These are phyloP conservation scores for Trifolium fragiferum DNA, from an alignment of 306 rosid genomes.

Conservation along the genomic window DNA sequence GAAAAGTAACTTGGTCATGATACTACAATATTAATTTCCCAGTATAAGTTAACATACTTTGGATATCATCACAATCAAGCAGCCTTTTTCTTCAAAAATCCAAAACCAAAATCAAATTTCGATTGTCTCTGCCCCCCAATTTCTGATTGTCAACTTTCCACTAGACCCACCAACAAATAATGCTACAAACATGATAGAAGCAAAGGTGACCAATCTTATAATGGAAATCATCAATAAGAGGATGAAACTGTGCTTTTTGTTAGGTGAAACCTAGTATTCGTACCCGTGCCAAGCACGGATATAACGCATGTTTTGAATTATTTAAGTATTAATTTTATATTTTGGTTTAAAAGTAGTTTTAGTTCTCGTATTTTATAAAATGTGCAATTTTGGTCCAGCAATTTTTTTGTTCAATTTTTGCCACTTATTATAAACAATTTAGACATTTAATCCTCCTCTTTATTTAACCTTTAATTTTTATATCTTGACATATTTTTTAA, in stretches of 20 bases:
- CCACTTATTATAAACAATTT: too few relatives aligned
- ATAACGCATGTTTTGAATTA: too few relatives aligned
- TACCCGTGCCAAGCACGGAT: too few relatives aligned
- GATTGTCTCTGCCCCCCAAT: slow-evolving; percentile 51
- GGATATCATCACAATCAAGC: slow-evolving; percentile 27
- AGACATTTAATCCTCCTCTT: too few relatives aligned
- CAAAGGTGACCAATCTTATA: slow-evolving; percentile 35
- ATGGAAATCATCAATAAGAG: slow-evolving; percentile 42
- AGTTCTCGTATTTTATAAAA: too few relatives aligned
- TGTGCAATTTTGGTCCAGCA: too few relatives aligned
- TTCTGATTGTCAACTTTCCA: slow-evolving; percentile 38
- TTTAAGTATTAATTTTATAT: too few relatives aligned
- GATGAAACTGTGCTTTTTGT: slow-evolving; percentile 39
- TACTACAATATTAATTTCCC: neutral
- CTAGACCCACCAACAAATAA: slow-evolving; percentile 53
- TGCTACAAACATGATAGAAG: slow-evolving; percentile 38
- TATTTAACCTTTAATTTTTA: too few relatives aligned
- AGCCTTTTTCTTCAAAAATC: slow-evolving; percentile 40
- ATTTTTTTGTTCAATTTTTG: too few relatives aligned
- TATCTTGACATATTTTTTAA: too few relatives aligned
- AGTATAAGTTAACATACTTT: slow-evolving; percentile 27
- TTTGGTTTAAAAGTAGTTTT: too few relatives aligned
- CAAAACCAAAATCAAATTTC: slow-evolving; percentile 48
- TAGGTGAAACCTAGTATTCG: too few relatives aligned
- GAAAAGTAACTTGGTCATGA: slow-evolving; percentile 36